Conservation (phyloP, 345 rosid species). For the Alliaria petiolata region DNA sequence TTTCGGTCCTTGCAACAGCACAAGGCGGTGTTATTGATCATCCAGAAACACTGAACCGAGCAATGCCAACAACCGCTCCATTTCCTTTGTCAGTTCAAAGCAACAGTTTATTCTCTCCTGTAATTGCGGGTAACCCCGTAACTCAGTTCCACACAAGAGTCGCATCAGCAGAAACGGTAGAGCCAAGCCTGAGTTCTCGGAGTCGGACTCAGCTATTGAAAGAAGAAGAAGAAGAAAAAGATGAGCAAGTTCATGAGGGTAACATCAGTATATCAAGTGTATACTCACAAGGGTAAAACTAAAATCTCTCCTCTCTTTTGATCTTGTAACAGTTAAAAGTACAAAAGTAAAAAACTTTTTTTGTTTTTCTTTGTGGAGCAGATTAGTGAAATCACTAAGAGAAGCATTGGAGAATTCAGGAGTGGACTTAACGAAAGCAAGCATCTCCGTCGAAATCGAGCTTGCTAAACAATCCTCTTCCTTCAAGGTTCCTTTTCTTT, state of each 20-base stretch:
- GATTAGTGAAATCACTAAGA: slow-evolving; percentile 71
- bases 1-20: slow-evolving; percentile 35
- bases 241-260: slow-evolving; percentile 61
- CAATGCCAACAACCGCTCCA: slow-evolving; percentile 28
- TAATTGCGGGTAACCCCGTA: slow-evolving; percentile 32
- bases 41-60: slow-evolving; percentile 34
- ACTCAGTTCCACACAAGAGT: slow-evolving; percentile 40
- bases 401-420: slow-evolving; percentile 84
- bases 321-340: background rate
- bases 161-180: slow-evolving; percentile 34
- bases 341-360: background rate
- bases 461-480: slow-evolving; percentile 57
- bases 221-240: slow-evolving; percentile 47
- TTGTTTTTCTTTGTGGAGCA: slow-evolving; percentile 24
- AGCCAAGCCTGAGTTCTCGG: slow-evolving; percentile 32
- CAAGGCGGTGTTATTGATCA: slow-evolving; percentile 39
- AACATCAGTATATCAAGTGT: slow-evolving; percentile 77
- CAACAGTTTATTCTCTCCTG: slow-evolving; percentile 41
- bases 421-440: slow-evolving; percentile 85
- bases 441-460: slow-evolving; percentile 81
- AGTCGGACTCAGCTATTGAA: slow-evolving; percentile 34
- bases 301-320: background rate
- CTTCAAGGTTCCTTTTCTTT: slow-evolving; percentile 18
- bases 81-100: slow-evolving; percentile 66
- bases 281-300: slow-evolving; percentile 78